Conservation (phyloP, 2,329 filamentous ascomycete genomes). For the Coniella vitis region DNA sequence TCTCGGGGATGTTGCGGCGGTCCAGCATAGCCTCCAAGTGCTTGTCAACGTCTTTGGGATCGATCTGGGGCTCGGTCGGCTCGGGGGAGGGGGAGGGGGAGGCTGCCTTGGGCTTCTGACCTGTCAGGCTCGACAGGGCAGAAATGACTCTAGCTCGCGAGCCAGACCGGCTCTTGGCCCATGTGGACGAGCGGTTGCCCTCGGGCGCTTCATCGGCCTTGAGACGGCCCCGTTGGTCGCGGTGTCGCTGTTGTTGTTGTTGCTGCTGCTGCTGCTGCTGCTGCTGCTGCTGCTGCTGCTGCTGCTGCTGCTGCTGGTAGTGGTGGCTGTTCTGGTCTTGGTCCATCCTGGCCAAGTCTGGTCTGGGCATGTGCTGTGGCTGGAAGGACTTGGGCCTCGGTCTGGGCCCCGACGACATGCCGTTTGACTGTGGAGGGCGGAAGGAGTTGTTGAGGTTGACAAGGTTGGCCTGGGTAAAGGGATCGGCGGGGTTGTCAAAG, state of each 20-base stretch:
- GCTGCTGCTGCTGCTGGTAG: too few relatives aligned
- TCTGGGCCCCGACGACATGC: constrained; percentile 24
- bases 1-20: constrained; percentile 85
- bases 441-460: constrained; percentile 17
- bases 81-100: constrained; percentile 20
- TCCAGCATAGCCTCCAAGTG: constrained; percentile 64
- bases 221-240: constrained; percentile 16
- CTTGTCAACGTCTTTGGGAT: constrained; percentile 48
- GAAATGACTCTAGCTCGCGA: constrained; percentile 35
- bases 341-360: constrained; percentile 17
- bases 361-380: constrained; percentile 24
- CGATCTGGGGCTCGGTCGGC: constrained; percentile 46
- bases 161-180: constrained; percentile 32
- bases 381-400: constrained; percentile 47
- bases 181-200: constrained; percentile 15
- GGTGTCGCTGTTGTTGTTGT: background rate
- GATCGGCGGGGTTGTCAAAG: constrained; percentile 6
- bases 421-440: constrained; percentile 10
- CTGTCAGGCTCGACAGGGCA: constrained; percentile 29
- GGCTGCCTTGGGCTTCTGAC: constrained; percentile 31
- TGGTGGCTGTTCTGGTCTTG: too few relatives aligned
- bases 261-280: too few relatives aligned
- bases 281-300: too few relatives aligned
- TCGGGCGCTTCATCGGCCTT: constrained; percentile 8
- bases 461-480: constrained; percentile 11